These are phyloP conservation scores for Hypoxylon fuscum DNA, from an alignment of 495 filamentous ascomycete genomes.

Conservation along the genomic window DNA sequence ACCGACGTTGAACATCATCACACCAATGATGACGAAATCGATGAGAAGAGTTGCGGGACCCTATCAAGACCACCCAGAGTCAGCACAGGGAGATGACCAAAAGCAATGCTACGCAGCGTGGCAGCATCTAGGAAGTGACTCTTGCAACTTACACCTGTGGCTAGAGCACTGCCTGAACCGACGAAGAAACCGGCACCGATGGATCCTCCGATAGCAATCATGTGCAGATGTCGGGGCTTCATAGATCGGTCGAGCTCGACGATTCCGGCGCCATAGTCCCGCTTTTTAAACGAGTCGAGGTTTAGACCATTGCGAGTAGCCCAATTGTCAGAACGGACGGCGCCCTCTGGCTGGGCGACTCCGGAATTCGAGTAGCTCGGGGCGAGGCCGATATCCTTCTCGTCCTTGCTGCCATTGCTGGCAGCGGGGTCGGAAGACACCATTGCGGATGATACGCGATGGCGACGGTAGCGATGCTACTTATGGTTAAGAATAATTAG, in stretches of 20 bases:
- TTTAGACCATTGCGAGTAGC: conserved; percentile 62
- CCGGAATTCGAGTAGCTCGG: conserved; percentile 37
- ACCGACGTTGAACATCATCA: conserved; percentile 64
- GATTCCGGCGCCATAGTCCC: conserved; percentile 48
- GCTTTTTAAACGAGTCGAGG: conserved; percentile 58
- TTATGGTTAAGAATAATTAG: too few relatives aligned
- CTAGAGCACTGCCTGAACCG: conserved; percentile 59
- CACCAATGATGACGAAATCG: conserved; percentile 64
- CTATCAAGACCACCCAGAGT: conserved; percentile 29
- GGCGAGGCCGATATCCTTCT: conserved; percentile 38
- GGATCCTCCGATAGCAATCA: conserved; percentile 79
- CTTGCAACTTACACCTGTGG: conserved; percentile 49
- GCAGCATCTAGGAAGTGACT: neutral
- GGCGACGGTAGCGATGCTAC: neutral
- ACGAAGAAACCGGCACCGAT: conserved; percentile 74
- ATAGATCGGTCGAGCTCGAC: conserved; percentile 66
- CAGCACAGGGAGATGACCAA: neutral
- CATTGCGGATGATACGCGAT: conserved; percentile 33
- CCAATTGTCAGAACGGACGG: conserved; percentile 48
- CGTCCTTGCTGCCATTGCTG: conserved; percentile 42
- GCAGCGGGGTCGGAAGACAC: conserved; percentile 42
- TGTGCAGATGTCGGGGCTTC: conserved; percentile 73
- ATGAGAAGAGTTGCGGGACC: conserved; percentile 61
- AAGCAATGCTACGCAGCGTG: neutral
- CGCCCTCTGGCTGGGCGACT: conserved; percentile 18